phyloP scores from a whole-genome alignment of 75 land plant species.

The Pinus taeda region DNA sequence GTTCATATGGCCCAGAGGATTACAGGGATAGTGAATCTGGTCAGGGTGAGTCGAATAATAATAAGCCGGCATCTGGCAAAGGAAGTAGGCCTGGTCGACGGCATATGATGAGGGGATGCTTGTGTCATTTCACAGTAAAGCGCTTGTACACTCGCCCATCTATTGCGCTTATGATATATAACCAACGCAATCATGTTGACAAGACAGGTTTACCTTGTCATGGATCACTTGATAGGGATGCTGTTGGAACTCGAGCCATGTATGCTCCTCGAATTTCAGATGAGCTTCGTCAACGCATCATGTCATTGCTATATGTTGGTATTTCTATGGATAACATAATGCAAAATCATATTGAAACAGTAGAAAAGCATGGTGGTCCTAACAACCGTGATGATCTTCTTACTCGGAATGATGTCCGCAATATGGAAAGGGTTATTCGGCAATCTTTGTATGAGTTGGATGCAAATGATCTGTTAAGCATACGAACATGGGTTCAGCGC shows the following conservation, averaged over 20 bases:
- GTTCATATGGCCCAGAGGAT: conserved; percentile 57
- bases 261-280: conserved; percentile 35
- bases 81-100: conserved; percentile 38
- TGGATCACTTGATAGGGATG: conserved; percentile 38
- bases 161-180: conserved; percentile 51
- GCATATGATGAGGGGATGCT: conserved; percentile 48
- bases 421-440: conserved; percentile 31
- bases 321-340: conserved; percentile 32
- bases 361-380: conserved; percentile 33
- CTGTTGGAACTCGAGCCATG: conserved; percentile 45
- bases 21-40: conserved; percentile 25
- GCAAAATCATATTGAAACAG: conserved; percentile 33
- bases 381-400: conserved; percentile 32
- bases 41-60: conserved; percentile 6
- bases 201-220: conserved; percentile 39
- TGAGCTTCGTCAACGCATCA: conserved; percentile 35
- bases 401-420: conserved; percentile 37
- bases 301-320: conserved; percentile 48
- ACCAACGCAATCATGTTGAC: conserved; percentile 41
- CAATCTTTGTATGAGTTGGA: conserved; percentile 24
- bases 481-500: conserved; percentile 33
- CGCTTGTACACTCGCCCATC: conserved; percentile 42
- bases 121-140: conserved; percentile 54
- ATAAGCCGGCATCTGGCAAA: conserved; percentile 35
- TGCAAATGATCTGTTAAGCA: conserved; percentile 23